These are phyloP conservation scores for Pleodorina starrii DNA, from an alignment of 139 green algal genomes.

Conservation along the genomic window DNA sequence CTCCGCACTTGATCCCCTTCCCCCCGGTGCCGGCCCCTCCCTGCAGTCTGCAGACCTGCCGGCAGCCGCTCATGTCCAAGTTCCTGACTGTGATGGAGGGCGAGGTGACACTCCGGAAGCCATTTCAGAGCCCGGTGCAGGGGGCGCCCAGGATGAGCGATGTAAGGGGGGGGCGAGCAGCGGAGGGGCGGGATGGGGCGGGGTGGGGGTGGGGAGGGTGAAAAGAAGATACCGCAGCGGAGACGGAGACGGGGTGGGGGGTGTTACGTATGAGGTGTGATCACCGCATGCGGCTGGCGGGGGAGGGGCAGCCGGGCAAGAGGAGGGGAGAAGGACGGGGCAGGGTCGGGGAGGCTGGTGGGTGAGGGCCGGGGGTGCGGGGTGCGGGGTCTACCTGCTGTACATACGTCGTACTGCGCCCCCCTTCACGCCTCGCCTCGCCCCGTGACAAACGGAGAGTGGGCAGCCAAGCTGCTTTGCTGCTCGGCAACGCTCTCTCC, in stretches of 20 bases:
- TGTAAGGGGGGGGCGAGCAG: neutral
- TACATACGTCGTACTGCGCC: too few relatives aligned
- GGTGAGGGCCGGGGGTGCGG: too few relatives aligned
- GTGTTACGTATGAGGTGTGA: too few relatives aligned
- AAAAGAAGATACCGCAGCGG: neutral
- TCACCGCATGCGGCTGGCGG: too few relatives aligned
- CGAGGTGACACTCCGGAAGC: constrained; percentile 66
- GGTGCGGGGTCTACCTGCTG: too few relatives aligned
- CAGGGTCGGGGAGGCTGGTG: too few relatives aligned
- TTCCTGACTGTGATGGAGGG: constrained; percentile 72
- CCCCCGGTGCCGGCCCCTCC: neutral
- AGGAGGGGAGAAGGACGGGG: too few relatives aligned
- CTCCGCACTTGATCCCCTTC: neutral
- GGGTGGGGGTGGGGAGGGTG: neutral
- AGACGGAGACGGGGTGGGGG: neutral
- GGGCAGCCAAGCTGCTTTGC: too few relatives aligned
- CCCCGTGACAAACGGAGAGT: too few relatives aligned
- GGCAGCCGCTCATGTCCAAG: constrained; percentile 76
- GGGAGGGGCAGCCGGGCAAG: too few relatives aligned
- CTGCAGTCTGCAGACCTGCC: constrained; percentile 69
- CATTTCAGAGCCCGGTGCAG: constrained; percentile 68
- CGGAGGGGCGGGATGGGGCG: neutral
- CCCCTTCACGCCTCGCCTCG: too few relatives aligned
- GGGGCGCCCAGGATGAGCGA: neutral
- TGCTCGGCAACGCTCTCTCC: too few relatives aligned